These are phyloP conservation scores for Zymoseptoria crescenta DNA, from an alignment of 2,329 filamentous ascomycete genomes.

Conservation along the genomic window DNA sequence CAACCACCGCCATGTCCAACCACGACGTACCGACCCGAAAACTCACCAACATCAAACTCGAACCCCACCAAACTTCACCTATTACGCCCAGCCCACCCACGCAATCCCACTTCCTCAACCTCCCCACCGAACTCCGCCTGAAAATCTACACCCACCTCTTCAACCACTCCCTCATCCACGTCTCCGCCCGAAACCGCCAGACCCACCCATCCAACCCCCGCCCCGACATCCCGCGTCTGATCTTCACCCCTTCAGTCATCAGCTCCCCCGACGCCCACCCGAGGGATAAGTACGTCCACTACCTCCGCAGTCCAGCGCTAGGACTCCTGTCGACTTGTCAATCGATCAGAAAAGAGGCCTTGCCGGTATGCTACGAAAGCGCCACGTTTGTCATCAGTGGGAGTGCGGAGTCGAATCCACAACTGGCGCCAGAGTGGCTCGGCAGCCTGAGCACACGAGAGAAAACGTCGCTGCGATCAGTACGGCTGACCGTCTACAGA, in stretches of 20 bases:
- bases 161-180: neutral
- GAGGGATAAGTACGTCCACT: neutral
- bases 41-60: neutral
- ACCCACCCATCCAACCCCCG: neutral
- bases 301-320: neutral
- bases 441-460: too few species aligned
- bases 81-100: neutral
- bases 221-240: neutral
- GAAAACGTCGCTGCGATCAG: too few species aligned
- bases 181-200: neutral
- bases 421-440: too few species aligned
- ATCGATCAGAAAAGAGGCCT: neutral
- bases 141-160: neutral
- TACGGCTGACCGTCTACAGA: too few species aligned
- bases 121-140: neutral
- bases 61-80: neutral
- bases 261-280: neutral
- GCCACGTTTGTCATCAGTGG: too few species aligned
- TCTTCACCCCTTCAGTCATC: neutral
- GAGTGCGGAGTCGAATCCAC: too few species aligned
- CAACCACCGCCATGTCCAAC: neutral
- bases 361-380: neutral
- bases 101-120: neutral
- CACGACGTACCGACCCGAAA: neutral
- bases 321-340: neutral